phyloP scores from a whole-genome alignment of 2,329 filamentous ascomycete species.

The Claviceps sp. region DNA sequence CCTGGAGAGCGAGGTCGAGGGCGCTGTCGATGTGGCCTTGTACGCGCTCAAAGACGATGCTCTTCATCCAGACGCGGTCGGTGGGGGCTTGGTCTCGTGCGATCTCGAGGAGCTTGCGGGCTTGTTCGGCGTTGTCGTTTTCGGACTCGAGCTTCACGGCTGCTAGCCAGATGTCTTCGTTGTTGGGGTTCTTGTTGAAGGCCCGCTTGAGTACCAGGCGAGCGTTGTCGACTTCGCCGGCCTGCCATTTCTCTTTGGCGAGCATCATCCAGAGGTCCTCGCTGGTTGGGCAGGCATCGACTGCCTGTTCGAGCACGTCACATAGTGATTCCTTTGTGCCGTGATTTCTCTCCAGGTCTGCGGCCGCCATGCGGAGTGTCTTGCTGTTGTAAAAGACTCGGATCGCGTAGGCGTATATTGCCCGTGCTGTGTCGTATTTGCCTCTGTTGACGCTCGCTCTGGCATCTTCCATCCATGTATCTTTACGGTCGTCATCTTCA shows the following conservation, averaged over 20 bases:
- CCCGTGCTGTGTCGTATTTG: conserved; percentile 77
- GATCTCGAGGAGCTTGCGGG: conserved; percentile 65
- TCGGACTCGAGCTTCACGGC: conserved; percentile 95
- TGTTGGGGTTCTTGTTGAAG: conserved; percentile 90
- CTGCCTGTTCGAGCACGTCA: conserved; percentile 79
- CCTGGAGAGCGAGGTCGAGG: conserved; percentile 76
- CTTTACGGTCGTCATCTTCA: conserved; percentile 90
- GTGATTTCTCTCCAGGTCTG: conserved; percentile 82
- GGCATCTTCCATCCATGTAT: conserved; percentile 92
- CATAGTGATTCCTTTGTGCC: conserved; percentile 72
- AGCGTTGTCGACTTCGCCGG: conserved; percentile 76
- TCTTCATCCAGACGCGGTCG: conserved; percentile 95
- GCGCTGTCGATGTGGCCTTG: conserved; percentile 66
- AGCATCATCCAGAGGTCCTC: conserved; percentile 94
- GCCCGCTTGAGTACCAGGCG: conserved; percentile 74
- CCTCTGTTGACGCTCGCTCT: conserved; percentile 68
- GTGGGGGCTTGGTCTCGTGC: conserved; percentile 84
- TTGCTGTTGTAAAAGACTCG: conserved; percentile 81
- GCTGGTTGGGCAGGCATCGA: conserved; percentile 82
- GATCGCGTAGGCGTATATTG: conserved; percentile 84
- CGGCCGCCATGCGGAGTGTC: conserved; percentile 80
- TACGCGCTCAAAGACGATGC: conserved; percentile 83
- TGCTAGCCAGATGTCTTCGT: conserved; percentile 95
- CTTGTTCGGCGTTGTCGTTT: conserved; percentile 68
- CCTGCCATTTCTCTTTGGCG: conserved; percentile 86